Evolutionary conservation across 768 basidiomycete species (phyloP).

Genomic region (Asterophora lycoperdoides): DNA sequence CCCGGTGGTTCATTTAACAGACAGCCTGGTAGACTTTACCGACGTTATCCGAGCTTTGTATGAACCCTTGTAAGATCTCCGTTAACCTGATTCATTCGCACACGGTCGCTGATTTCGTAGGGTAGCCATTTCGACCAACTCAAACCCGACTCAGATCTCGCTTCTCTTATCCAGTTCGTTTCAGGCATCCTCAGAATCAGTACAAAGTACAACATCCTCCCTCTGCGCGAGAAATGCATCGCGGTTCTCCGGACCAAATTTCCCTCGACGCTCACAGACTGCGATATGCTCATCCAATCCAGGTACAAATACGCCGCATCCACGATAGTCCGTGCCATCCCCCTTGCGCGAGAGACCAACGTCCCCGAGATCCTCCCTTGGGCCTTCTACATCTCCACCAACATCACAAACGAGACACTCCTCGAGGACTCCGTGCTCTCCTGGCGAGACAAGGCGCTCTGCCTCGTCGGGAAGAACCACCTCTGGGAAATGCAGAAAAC

Average conservation of each 20-base stretch:
- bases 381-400: slow-evolving; percentile 43
- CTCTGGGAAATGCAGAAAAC: slow-evolving; percentile 38
- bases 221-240: slow-evolving; percentile 37
- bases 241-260: slow-evolving; percentile 35
- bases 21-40: slow-evolving; percentile 31
- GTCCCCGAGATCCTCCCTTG: slow-evolving; percentile 40
- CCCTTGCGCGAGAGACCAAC: slow-evolving; percentile 35
- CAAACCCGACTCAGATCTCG: slow-evolving; percentile 27
- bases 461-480: slow-evolving; percentile 35
- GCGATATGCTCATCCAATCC: slow-evolving; percentile 33
- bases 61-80: slow-evolving; percentile 18
- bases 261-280: slow-evolving; percentile 35
- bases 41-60: slow-evolving; percentile 34
- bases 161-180: slow-evolving; percentile 34
- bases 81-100: background rate
- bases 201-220: slow-evolving; percentile 39
- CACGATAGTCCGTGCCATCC: slow-evolving; percentile 38
- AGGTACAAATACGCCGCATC: slow-evolving; percentile 32
- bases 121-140: slow-evolving; percentile 41
- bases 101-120: background rate
- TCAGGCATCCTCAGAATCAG: slow-evolving; percentile 39
- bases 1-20: slow-evolving; percentile 29
- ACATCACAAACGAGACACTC: slow-evolving; percentile 31
- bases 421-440: slow-evolving; percentile 31
- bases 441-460: slow-evolving; percentile 40